These are phyloP conservation scores for Osmozyma mogii DNA, from an alignment of 805 yeast species.

Conservation along the genomic window DNA sequence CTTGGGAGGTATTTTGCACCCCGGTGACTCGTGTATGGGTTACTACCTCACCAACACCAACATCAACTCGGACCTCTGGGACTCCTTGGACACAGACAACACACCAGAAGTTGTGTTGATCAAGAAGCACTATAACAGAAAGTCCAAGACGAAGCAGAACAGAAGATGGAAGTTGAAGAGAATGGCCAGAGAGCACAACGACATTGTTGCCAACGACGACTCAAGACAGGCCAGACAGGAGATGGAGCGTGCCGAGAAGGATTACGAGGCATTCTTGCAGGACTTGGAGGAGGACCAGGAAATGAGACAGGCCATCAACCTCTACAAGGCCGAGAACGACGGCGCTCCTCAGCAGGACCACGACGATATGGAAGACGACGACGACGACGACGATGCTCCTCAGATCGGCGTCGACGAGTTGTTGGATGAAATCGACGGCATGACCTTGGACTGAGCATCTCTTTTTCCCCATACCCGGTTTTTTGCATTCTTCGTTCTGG, in stretches of 20 bases:
- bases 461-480: constrained; percentile 1
- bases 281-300: constrained; percentile 97
- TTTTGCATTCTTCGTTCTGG: too few species aligned
- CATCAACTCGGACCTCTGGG: constrained; percentile 84
- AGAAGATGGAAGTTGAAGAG: constrained; percentile 90
- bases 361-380: constrained; percentile 36
- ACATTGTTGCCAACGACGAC: constrained; percentile 66
- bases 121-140: constrained; percentile 82
- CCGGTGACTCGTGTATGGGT: constrained; percentile 94
- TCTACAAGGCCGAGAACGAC: constrained; percentile 59
- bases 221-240: constrained; percentile 78
- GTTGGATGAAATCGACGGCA: constrained; percentile 88
- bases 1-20: constrained; percentile 88
- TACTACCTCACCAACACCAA: constrained; percentile 80
- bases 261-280: constrained; percentile 91
- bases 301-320: constrained; percentile 80
- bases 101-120: constrained; percentile 82
- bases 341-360: constrained; percentile 22
- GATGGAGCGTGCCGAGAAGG: constrained; percentile 85
- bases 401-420: constrained; percentile 85
- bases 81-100: constrained; percentile 49
- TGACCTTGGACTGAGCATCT: constrained; percentile 61
- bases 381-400: constrained; percentile 77
- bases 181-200: constrained; percentile 94
- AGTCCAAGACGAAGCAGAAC: constrained; percentile 64